phyloP scores from a whole-genome alignment of 2,329 filamentous ascomycete genomes.

The Teratosphaeriaceae sp. region DNA sequence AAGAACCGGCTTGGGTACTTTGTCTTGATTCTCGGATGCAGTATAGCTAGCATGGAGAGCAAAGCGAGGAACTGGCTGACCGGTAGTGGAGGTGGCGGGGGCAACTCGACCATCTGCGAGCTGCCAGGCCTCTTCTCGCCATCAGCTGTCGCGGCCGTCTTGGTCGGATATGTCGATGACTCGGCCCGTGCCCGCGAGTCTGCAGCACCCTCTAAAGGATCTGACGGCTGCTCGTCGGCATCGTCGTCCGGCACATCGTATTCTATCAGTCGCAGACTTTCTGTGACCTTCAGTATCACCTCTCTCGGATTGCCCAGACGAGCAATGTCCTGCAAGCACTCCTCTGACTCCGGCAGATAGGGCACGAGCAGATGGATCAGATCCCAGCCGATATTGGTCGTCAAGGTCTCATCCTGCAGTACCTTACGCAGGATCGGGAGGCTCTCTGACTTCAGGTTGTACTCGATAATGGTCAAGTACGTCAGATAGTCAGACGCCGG shows the following conservation, averaged over 20 bases:
- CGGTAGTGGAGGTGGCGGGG: slow-evolving; percentile 32
- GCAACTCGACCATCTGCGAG: slow-evolving; percentile 26
- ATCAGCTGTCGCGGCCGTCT: slow-evolving; percentile 17
- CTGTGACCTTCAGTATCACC: slow-evolving; percentile 73
- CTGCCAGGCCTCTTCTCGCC: slow-evolving; percentile 10
- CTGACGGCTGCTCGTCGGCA: slow-evolving; percentile 52
- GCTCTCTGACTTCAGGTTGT: slow-evolving; percentile 60
- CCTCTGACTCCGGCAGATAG: slow-evolving; percentile 57
- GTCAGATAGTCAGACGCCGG: slow-evolving; percentile 64
- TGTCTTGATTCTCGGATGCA: slow-evolving; percentile 69
- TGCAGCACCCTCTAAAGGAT: slow-evolving; percentile 13
- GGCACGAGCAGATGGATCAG: slow-evolving; percentile 67
- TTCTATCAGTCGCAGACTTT: slow-evolving; percentile 58
- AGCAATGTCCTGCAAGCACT: slow-evolving; percentile 67
- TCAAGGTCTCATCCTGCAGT: slow-evolving; percentile 60
- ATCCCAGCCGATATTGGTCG: slow-evolving; percentile 77
- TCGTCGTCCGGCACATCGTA: slow-evolving; percentile 57
- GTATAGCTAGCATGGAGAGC: slow-evolving; percentile 63
- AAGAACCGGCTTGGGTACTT: slow-evolving; percentile 73
- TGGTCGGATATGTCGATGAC: slow-evolving; percentile 21
- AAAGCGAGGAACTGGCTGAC: slow-evolving; percentile 59
- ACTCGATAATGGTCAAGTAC: slow-evolving; percentile 71
- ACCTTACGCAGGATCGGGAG: slow-evolving; percentile 63
- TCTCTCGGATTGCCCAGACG: slow-evolving; percentile 73
- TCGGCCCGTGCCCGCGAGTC: slow-evolving; percentile 16